Conservation (phyloP, 495 filamentous ascomycete genomes). For the Hypoxylon fuscum region DNA sequence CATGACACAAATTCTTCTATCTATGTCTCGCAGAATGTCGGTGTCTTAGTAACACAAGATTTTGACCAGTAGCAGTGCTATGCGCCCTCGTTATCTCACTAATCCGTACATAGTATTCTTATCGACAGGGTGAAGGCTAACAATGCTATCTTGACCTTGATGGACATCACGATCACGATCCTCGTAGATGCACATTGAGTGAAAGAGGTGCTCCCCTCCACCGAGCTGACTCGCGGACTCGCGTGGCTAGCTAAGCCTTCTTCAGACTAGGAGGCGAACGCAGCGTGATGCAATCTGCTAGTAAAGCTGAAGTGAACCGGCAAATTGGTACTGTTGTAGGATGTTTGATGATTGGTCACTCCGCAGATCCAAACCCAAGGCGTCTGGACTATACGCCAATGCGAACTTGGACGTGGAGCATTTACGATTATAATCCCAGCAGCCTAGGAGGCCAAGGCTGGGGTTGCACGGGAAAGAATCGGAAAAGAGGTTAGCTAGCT, state of each 20-base stretch:
- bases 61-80: slow-evolving; percentile 4
- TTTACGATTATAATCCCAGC: slow-evolving; percentile 32
- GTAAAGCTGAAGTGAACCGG: slow-evolving; percentile 23
- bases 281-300: slow-evolving; percentile 26
- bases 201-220: slow-evolving; percentile 4
- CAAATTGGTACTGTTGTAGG: slow-evolving; percentile 25
- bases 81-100: slow-evolving; percentile 1
- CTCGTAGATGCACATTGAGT: background rate
- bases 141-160: slow-evolving; percentile 11
- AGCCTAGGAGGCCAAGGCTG: slow-evolving; percentile 30
- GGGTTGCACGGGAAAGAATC: slow-evolving; percentile 41
- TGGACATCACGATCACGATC: slow-evolving; percentile 1
- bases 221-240: slow-evolving; percentile 35
- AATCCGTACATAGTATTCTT: too few relatives aligned
- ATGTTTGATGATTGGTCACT: slow-evolving; percentile 39
- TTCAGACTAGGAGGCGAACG: slow-evolving; percentile 20
- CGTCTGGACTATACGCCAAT: slow-evolving; percentile 25
- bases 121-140: background rate
- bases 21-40: background rate
- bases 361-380: slow-evolving; percentile 39
- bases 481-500: slow-evolving; percentile 34
- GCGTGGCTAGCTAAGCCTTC: slow-evolving; percentile 22
- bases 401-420: slow-evolving; percentile 29
- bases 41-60: background rate
- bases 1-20: background rate